Conservation (phyloP, 2,329 filamentous ascomycete genomes). For the Paraphaeosphaeria sporulosa region DNA sequence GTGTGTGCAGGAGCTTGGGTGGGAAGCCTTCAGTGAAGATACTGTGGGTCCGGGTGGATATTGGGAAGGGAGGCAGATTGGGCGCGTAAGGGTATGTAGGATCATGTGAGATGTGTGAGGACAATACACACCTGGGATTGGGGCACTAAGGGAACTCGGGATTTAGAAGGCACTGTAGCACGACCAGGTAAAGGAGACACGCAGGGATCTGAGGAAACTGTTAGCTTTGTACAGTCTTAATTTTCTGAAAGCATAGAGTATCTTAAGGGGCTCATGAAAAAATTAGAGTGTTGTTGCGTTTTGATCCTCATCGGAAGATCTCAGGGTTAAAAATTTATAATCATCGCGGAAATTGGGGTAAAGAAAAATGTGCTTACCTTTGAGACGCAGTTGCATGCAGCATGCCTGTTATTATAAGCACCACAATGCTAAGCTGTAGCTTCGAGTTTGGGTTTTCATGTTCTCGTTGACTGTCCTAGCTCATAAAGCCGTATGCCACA, state of each 20-base stretch:
- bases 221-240: conserved; percentile 26
- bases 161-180: too few relatives aligned
- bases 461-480: conserved; percentile 42
- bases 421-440: conserved; percentile 27
- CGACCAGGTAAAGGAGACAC: neutral
- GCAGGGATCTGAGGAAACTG: conserved; percentile 27
- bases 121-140: too few relatives aligned
- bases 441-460: conserved; percentile 42
- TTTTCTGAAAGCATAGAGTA: conserved; percentile 2
- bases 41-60: conserved; percentile 63
- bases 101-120: neutral
- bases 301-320: conserved; percentile 63
- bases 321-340: conserved; percentile 74
- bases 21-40: conserved; percentile 64
- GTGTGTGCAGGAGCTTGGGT: conserved; percentile 68
- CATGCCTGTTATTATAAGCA: conserved; percentile 29
- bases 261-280: conserved; percentile 65
- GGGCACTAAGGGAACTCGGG: too few relatives aligned
- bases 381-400: conserved; percentile 12
- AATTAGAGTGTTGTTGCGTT: conserved; percentile 74
- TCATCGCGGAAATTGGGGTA: conserved; percentile 55
- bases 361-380: conserved; percentile 46
- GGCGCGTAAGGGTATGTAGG: conserved; percentile 8
- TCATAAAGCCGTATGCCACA: conserved; percentile 38
- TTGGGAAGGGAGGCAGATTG: conserved; percentile 37